phyloP scores from a whole-genome alignment of 1,139 yeast species.

The Pichia norvegensis region DNA sequence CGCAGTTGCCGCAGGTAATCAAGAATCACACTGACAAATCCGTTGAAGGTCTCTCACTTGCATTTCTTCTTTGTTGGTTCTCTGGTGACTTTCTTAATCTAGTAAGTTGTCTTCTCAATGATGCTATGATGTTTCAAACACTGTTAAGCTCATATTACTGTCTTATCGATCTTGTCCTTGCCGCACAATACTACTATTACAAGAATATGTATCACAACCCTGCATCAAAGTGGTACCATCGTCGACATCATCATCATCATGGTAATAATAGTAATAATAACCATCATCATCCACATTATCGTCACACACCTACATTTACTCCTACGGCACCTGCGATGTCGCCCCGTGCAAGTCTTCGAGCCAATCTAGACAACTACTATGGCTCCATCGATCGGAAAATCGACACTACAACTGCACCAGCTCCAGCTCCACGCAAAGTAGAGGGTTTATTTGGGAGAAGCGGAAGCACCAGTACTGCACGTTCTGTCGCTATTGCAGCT shows the following conservation, averaged over 20 bases:
- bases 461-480: no score
- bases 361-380: not conserved
- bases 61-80: slow-evolving; percentile 71
- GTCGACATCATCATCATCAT: not conserved
- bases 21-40: slow-evolving; percentile 69
- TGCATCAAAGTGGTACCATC: slow-evolving; percentile 29
- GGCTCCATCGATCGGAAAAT: not conserved
- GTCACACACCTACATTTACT: slow-evolving; percentile 14
- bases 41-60: slow-evolving; percentile 81
- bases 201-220: slow-evolving; percentile 30
- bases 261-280: not conserved
- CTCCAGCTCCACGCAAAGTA: not conserved
- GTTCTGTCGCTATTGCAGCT: not conserved
- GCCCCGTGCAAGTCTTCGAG: not conserved
- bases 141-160: slow-evolving; percentile 69
- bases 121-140: slow-evolving; percentile 70
- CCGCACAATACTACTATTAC: slow-evolving; percentile 75
- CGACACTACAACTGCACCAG: not conserved
- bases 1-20: slow-evolving; percentile 80
- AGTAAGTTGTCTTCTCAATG: slow-evolving; percentile 70
- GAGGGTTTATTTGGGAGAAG: not conserved
- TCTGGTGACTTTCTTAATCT: slow-evolving; percentile 78
- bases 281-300: not conserved
- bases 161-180: slow-evolving; percentile 60
- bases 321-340: not conserved